Evolutionary conservation across 306 rosid species (phyloP).

Genomic region (Leucaena leucocephala): DNA sequence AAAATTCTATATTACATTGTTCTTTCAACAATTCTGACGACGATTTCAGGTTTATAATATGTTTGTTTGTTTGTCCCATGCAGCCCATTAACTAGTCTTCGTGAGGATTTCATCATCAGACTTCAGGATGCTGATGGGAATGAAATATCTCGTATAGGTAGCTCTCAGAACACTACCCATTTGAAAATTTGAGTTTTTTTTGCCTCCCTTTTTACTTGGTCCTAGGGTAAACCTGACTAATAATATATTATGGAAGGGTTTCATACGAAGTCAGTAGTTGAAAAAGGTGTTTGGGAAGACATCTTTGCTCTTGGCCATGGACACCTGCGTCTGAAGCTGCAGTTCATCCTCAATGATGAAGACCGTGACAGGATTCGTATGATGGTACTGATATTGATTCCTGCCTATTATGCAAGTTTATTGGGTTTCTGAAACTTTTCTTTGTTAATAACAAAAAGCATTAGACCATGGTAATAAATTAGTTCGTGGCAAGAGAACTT

Average conservation of each 20-base stretch:
- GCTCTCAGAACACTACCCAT: constrained; percentile 15
- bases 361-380: constrained; percentile 73
- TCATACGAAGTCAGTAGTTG: constrained; percentile 66
- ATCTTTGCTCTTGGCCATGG: constrained; percentile 73
- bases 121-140: constrained; percentile 68
- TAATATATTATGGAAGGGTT: constrained; percentile 50
- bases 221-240: neutral
- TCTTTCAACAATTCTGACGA: neutral
- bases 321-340: constrained; percentile 68
- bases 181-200: neutral
- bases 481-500: too few relatives aligned
- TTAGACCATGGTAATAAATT: too few relatives aligned
- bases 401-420: constrained; percentile 10
- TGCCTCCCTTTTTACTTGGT: neutral
- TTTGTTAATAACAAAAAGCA: neutral
- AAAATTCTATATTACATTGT: neutral
- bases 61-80: constrained; percentile 32
- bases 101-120: constrained; percentile 65
- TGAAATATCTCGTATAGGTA: constrained; percentile 73
- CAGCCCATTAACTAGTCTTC: constrained; percentile 84
- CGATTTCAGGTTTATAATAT: constrained; percentile 16
- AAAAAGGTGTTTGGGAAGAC: constrained; percentile 81
- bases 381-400: constrained; percentile 55
- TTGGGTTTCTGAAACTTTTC: neutral
- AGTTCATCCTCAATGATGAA: constrained; percentile 75